Percentiles rank a stretch among this genome's conserved stretches.
Evolutionary conservation across 2,329 filamentous ascomycete genomes (phyloP).

Genomic region (Westerdykella aurantiaca): DNA sequence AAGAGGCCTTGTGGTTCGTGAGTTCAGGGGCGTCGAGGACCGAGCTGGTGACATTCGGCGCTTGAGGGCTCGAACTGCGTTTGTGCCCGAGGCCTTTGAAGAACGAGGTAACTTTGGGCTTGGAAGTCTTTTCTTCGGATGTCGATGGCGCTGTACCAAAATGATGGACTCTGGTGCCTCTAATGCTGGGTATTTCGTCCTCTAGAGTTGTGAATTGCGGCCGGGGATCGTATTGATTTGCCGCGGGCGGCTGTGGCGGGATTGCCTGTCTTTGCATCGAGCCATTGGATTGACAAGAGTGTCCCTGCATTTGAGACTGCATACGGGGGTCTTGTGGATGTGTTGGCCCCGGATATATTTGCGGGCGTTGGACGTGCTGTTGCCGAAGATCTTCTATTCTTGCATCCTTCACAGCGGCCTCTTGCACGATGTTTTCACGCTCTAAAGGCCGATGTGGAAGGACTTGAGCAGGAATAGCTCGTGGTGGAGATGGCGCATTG

Average conservation of each 20-base stretch:
- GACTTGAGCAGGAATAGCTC: slow-evolving; percentile 4
- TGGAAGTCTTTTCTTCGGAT: slow-evolving; percentile 20
- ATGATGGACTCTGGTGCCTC: slow-evolving; percentile 5
- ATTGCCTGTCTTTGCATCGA: slow-evolving; percentile 10
- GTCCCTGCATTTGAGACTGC: slow-evolving; percentile 5
- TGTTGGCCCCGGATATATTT: background rate
- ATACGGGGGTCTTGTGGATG: slow-evolving; percentile 5
- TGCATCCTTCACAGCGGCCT: too few relatives aligned
- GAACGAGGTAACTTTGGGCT: slow-evolving; percentile 34
- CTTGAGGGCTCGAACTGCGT: background rate
- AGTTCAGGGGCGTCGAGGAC: slow-evolving; percentile 3
- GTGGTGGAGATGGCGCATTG: slow-evolving; percentile 12
- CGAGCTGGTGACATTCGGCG: background rate
- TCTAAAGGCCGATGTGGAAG: slow-evolving; percentile 6
- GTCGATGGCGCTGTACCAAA: slow-evolving; percentile 18
- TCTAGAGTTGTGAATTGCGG: slow-evolving; percentile 18
- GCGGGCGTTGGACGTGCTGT: too few relatives aligned
- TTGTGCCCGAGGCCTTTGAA: slow-evolving; percentile 39
- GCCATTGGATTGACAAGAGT: slow-evolving; percentile 7
- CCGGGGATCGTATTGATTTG: slow-evolving; percentile 26
- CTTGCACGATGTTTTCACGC: slow-evolving; percentile 1
- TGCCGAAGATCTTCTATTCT: too few relatives aligned
- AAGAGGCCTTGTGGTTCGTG: slow-evolving; percentile 14
- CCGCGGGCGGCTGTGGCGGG: slow-evolving; percentile 9
- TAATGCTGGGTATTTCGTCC: too few relatives aligned